Evolutionary conservation across 2,329 filamentous ascomycete genomes (phyloP).

Genomic region (Phoma sp.): DNA sequence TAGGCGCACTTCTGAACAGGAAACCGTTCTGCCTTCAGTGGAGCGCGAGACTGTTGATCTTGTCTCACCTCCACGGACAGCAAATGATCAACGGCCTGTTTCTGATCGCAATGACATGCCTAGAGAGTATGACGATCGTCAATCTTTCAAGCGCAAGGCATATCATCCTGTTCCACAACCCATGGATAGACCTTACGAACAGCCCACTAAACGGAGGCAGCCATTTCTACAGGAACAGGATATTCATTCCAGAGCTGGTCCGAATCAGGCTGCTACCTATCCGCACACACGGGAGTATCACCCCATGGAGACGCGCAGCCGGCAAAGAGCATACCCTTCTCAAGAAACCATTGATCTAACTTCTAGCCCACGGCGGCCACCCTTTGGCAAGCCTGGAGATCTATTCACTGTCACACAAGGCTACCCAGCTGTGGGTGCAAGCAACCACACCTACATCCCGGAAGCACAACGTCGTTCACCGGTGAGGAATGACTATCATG

Average conservation of each 20-base stretch:
- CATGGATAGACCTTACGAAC: slow-evolving; percentile 6
- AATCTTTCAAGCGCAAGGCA: slow-evolving; percentile 30
- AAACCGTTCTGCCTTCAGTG: slow-evolving; percentile 44
- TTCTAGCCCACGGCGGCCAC: slow-evolving; percentile 29
- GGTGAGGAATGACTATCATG: slow-evolving; percentile 29
- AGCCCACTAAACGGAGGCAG: not conserved
- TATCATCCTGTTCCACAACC: slow-evolving; percentile 16
- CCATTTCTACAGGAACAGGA: slow-evolving; percentile 1
- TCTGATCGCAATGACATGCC: slow-evolving; percentile 14
- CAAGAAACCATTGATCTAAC: slow-evolving; percentile 36
- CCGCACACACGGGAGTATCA: slow-evolving; percentile 11
- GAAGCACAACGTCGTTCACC: slow-evolving; percentile 22
- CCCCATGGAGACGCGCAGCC: slow-evolving; percentile 19
- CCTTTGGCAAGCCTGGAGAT: slow-evolving; percentile 11
- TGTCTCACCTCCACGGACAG: slow-evolving; percentile 23
- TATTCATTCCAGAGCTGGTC: not conserved
- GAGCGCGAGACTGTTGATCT: slow-evolving; percentile 38
- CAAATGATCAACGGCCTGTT: slow-evolving; percentile 9
- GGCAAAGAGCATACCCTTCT: slow-evolving; percentile 17
- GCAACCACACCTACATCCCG: slow-evolving; percentile 22
- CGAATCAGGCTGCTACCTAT: not conserved
- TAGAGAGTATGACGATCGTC: slow-evolving; percentile 16
- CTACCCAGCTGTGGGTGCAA: slow-evolving; percentile 13
- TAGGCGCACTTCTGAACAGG: slow-evolving; percentile 40
- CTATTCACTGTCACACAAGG: slow-evolving; percentile 11